Conservation (phyloP, 164 flowering plant genomes). For the Chloranthus sessilifolius region DNA sequence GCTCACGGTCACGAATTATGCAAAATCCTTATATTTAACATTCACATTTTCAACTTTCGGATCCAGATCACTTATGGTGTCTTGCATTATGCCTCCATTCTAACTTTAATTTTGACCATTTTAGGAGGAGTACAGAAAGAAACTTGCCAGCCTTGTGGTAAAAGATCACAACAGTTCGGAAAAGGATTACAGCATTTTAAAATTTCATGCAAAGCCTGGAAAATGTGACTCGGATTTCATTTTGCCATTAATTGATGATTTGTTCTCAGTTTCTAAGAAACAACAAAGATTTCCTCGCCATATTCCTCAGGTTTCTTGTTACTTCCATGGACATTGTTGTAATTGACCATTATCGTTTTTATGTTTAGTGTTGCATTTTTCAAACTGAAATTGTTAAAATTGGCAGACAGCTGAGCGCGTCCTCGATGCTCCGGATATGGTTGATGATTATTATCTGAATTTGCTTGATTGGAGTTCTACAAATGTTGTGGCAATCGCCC, state of each 20-base stretch:
- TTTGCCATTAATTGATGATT: background rate
- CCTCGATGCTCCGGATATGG: conserved; percentile 40
- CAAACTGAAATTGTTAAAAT: background rate
- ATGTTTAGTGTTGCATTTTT: background rate
- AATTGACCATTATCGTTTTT: background rate
- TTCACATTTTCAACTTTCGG: too few species aligned
- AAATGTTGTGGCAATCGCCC: conserved; percentile 42
- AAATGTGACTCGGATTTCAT: background rate
- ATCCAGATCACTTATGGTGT: too few species aligned
- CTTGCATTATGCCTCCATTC: too few species aligned
- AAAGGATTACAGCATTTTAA: background rate
- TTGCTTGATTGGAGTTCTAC: conserved; percentile 47
- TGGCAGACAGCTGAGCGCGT: conserved; percentile 26
- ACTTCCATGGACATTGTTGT: background rate
- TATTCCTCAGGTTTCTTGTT: conserved; percentile 8
- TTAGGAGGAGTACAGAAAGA: conserved; percentile 5
- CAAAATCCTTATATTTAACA: too few species aligned
- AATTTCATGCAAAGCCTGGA: background rate
- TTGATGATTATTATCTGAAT: conserved; percentile 37
- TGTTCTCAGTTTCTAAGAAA: background rate
- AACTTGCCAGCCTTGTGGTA: conserved; percentile 1
- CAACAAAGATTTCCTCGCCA: background rate
- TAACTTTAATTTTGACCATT: too few species aligned
- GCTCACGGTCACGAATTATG: too few species aligned
- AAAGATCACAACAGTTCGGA: background rate